phyloP scores from a whole-genome alignment of 2,329 filamentous ascomycete genomes.

The Nemania diffusa region DNA sequence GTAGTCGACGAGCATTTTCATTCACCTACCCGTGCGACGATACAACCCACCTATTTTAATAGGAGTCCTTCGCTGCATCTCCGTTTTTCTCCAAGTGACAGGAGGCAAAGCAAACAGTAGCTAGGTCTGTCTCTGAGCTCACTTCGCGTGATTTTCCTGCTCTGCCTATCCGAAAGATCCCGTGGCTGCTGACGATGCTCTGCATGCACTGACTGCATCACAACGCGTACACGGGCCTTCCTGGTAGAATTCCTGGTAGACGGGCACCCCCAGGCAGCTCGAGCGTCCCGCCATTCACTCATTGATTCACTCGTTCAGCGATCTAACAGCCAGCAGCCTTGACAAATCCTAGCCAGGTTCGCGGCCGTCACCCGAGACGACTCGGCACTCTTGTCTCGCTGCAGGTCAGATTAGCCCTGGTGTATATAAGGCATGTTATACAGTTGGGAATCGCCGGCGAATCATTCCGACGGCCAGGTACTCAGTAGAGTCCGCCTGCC shows the following conservation, averaged over 20 bases:
- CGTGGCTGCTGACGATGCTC: conserved; percentile 19
- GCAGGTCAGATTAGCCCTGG: conserved; percentile 36
- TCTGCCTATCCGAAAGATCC: conserved; percentile 20
- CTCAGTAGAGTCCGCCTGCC: conserved; percentile 34
- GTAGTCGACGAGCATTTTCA: conserved; percentile 27
- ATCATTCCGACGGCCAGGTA: conserved; percentile 39
- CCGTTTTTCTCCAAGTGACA: not conserved
- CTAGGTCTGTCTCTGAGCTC: not conserved
- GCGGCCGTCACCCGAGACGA: conserved; percentile 41
- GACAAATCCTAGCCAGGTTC: conserved; percentile 32
- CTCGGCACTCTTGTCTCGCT: conserved; percentile 36
- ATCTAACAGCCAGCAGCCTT: conserved; percentile 23
- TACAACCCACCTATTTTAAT: conserved; percentile 30
- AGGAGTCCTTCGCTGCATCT: conserved; percentile 18
- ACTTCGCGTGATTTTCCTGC: conserved; percentile 9
- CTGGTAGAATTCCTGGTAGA: not conserved
- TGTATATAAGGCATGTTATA: conserved; percentile 41
- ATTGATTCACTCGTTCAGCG: conserved; percentile 24
- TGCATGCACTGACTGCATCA: conserved; percentile 22
- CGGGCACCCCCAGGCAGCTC: conserved; percentile 3
- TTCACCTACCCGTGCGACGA: conserved; percentile 35
- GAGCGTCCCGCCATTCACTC: conserved; percentile 13
- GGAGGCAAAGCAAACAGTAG: not conserved
- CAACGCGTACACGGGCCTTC: conserved; percentile 9
- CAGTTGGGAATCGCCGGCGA: conserved; percentile 37